These are phyloP conservation scores for Trichoderma virens DNA, from an alignment of 495 filamentous ascomycete genomes.

Conservation along the genomic window DNA sequence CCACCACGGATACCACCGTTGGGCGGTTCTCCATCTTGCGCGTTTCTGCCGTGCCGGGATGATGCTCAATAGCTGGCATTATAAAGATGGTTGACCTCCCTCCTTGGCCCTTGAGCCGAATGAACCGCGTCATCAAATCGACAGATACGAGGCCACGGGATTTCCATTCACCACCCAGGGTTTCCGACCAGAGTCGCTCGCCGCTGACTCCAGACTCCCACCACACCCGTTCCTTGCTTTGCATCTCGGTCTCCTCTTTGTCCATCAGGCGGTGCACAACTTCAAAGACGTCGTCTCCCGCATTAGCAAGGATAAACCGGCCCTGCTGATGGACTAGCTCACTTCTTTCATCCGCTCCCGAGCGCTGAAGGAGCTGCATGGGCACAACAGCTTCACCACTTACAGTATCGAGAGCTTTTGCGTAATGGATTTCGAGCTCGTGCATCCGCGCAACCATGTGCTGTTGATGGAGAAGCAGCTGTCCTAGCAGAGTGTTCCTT, in stretches of 20 bases:
- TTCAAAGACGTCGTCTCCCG: conserved; percentile 38
- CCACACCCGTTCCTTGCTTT: conserved; percentile 21
- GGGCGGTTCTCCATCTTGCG: conserved; percentile 34
- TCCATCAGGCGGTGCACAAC: conserved; percentile 39
- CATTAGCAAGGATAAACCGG: conserved; percentile 43
- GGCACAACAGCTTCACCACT: conserved; percentile 42
- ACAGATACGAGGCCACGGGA: conserved; percentile 32
- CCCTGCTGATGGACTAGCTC: conserved; percentile 42
- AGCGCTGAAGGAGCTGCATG: conserved; percentile 28
- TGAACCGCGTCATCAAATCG: conserved; percentile 38
- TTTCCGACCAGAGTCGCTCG: conserved; percentile 18
- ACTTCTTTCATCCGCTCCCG: conserved; percentile 26
- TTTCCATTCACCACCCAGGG: conserved; percentile 17
- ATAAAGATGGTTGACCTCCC: conserved; percentile 36
- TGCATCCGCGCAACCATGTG: conserved; percentile 40
- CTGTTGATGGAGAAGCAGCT: conserved; percentile 41
- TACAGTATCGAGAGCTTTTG: conserved; percentile 37
- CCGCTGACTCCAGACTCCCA: conserved; percentile 25
- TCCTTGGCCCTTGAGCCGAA: conserved; percentile 35
- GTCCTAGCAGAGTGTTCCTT: conserved; percentile 38
- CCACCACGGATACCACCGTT: conserved; percentile 33
- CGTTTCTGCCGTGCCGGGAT: conserved; percentile 34
- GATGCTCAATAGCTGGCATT: conserved; percentile 38
- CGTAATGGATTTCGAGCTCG: conserved; percentile 42
- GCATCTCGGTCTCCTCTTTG: conserved; percentile 28